Evolutionary conservation across 2,329 filamentous ascomycete species (phyloP).

Genomic region (Diaporthe helianthi): DNA sequence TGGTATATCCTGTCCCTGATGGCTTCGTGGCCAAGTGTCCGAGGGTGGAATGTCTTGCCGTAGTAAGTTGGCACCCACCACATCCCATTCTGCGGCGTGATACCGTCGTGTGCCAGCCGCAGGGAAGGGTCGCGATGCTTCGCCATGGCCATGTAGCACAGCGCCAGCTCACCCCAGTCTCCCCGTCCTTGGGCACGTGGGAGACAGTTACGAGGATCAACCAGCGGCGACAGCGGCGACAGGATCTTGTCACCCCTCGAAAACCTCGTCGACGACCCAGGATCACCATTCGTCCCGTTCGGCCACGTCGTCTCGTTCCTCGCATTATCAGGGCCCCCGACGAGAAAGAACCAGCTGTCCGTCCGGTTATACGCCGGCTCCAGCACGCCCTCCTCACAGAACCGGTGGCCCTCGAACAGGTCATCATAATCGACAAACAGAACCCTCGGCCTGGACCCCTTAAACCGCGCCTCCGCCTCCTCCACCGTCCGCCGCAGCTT

Average conservation of each 20-base stretch:
- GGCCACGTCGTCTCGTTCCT: constrained; percentile 37
- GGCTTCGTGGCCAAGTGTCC: constrained; percentile 48
- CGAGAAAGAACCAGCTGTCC: constrained; percentile 57
- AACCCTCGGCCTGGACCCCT: constrained; percentile 42
- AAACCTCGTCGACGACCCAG: constrained; percentile 6
- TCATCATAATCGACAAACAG: constrained; percentile 55
- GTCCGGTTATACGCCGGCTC: constrained; percentile 53
- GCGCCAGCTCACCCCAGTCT: constrained; percentile 52
- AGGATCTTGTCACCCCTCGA: constrained; percentile 37
- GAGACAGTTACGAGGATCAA: constrained; percentile 48
- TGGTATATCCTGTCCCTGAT: constrained; percentile 47
- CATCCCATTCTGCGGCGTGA: constrained; percentile 46
- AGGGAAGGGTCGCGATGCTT: constrained; percentile 46
- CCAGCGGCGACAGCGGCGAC: constrained; percentile 43
- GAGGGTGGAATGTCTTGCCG: constrained; percentile 54
- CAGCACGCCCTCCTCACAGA: constrained; percentile 42
- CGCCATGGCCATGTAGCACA: constrained; percentile 54
- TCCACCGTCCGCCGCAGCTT: constrained; percentile 48
- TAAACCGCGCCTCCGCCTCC: constrained; percentile 48
- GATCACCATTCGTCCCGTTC: constrained; percentile 31
- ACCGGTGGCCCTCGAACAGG: constrained; percentile 54
- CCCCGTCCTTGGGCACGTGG: constrained; percentile 44
- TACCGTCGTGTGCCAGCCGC: constrained; percentile 39
- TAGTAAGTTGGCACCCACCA: constrained; percentile 57
- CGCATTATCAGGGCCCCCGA: constrained; percentile 52